Evolutionary conservation across 306 rosid species (phyloP).

Genomic region (Benincasa hispida): DNA sequence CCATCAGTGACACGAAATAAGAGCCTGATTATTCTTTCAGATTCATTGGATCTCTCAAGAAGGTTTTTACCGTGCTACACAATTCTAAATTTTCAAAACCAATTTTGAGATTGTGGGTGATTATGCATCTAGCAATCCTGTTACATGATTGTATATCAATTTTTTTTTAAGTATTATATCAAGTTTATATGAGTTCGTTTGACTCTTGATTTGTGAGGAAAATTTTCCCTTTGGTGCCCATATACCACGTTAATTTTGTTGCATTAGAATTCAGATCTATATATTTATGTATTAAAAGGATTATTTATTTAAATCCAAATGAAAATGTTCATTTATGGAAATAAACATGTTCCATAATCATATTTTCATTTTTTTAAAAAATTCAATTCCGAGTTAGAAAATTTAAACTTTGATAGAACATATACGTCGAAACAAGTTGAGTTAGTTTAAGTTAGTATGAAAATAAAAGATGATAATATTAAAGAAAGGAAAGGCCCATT

Average conservation of each 20-base stretch:
- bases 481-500: too few relatives aligned
- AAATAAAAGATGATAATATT: too few relatives aligned
- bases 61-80: background rate
- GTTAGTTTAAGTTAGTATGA: too few relatives aligned
- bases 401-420: too few relatives aligned
- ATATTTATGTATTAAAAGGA: background rate
- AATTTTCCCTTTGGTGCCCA: background rate
- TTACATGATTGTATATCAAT: background rate
- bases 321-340: background rate
- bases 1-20: background rate
- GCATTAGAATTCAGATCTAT: background rate
- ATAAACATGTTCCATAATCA: too few relatives aligned
- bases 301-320: background rate
- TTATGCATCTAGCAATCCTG: background rate
- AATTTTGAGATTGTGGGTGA: background rate
- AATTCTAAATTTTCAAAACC: constrained; percentile 6
- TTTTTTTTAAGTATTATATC: background rate
- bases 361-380: too few relatives aligned
- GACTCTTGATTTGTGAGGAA: background rate
- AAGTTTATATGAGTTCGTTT: background rate
- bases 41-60: background rate
- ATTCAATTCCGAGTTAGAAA: too few relatives aligned
- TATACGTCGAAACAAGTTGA: too few relatives aligned
- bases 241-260: background rate
- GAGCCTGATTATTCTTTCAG: background rate